Evolutionary conservation across 768 basidiomycete genomes (phyloP), one percentile per base, ranked within the genome.

Genomic region (Panaeolus cyanescens): DNA sequence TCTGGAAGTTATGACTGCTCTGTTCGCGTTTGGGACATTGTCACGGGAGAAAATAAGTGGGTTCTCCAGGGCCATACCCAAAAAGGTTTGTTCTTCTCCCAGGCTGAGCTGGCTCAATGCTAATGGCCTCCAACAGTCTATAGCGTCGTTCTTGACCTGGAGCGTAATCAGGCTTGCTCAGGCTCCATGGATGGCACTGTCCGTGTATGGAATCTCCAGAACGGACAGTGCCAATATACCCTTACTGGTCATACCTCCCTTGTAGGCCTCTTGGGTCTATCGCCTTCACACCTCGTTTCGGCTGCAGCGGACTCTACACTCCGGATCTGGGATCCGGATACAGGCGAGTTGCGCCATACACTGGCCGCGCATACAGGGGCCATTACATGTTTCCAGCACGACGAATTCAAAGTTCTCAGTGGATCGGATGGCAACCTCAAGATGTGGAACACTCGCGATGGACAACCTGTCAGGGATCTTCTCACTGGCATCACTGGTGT

Each of bases 311-410:
- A 99, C 72, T 95, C 94, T 20, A 96, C 95, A 0, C 79, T 99
- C 7, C 89, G 96, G 7, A 85, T 99, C 39, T 99, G 96, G 96
- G 91, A 99, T 69, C 92, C 95, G 1, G 86, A 89, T 34, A 86
- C 86, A 0, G 93, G 94, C 59, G 87, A 88, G 60, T 80, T 93
- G 31, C 86, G 85, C 36, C 90, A 95, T 65, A 88, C 90, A 0
- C 84, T 99, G 31, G 88, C 90, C 3, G 94, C 93, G 1, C 96
- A 99, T 72, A 91, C 91, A 5, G 96, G 96, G 20, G 95, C 96
- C n/a, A 99, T 99, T 66, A 99, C 97, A 17, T 99, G 96, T 77
- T 98, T 99, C 83, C 95, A 96, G 74, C 95, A 97, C 66, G 96
- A 99, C 72, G 96, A 99, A 72, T 94, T 93, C 80, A 98, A 97